Conservation (phyloP, 1,284 basidiomycete genomes). For the Cerioporus squamosus region DNA sequence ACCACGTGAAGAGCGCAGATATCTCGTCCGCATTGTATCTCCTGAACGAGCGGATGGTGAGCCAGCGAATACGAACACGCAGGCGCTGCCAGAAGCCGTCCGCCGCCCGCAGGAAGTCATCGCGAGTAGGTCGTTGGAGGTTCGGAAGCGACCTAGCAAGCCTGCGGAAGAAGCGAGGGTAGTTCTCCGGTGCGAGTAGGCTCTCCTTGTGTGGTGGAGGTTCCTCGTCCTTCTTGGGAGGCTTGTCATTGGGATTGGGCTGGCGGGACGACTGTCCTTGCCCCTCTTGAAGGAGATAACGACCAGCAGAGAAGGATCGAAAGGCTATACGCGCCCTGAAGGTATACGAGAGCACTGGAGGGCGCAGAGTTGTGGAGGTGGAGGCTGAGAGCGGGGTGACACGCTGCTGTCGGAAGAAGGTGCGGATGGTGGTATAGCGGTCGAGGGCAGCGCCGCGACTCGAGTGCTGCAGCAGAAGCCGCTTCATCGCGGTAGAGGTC, state of each 20-base stretch:
- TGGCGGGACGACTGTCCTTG: neutral
- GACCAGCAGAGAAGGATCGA: constrained; percentile 9
- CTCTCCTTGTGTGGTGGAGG: constrained; percentile 16
- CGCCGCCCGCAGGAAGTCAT: constrained; percentile 88
- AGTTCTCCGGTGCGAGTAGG: constrained; percentile 62
- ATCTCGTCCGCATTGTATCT: constrained; percentile 97
- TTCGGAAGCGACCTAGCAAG: constrained; percentile 78
- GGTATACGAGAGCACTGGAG: neutral
- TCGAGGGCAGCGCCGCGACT: constrained; percentile 43
- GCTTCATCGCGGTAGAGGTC: constrained; percentile 9
- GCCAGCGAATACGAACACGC: constrained; percentile 96
- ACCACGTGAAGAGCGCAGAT: constrained; percentile 95
- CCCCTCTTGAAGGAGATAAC: neutral
- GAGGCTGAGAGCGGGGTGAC: neutral
- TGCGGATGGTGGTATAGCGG: constrained; percentile 54
- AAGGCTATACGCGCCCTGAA: constrained; percentile 5
- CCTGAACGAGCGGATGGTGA: constrained; percentile 94
- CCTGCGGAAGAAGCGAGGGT: constrained; percentile 79
- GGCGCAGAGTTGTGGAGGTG: neutral
- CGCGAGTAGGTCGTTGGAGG: constrained; percentile 81
- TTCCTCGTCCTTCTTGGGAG: constrained; percentile 1
- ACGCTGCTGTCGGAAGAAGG: constrained; percentile 51
- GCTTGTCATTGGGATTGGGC: neutral
- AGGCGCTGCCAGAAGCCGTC: constrained; percentile 90
- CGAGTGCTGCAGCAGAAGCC: constrained; percentile 34